Conservation (phyloP, 257 asterid species). For the Jacaranda copaia region DNA sequence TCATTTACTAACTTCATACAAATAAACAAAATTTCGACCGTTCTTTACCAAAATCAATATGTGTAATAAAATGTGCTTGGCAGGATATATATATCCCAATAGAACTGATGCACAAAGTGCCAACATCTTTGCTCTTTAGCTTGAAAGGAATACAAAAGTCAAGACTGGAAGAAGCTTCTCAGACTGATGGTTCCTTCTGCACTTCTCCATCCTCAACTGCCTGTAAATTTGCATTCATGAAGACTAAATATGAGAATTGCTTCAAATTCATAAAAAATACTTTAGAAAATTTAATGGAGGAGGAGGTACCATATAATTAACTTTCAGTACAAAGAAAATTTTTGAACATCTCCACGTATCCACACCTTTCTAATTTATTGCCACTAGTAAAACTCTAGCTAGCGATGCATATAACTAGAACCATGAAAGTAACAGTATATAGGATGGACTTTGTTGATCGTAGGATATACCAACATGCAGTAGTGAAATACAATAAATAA, state of each 20-base stretch:
- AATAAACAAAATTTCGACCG: too few species aligned
- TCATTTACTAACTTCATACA: too few species aligned
- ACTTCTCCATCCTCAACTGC: conserved; percentile 71
- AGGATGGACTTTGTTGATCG: too few species aligned
- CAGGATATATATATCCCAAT: conserved; percentile 56
- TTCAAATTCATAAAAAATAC: conserved; percentile 36
- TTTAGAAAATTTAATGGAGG: conserved; percentile 54
- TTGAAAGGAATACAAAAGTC: conserved; percentile 60
- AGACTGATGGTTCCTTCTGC: conserved; percentile 61
- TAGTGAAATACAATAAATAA: too few species aligned
- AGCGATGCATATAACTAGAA: not conserved
- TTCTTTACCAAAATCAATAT: too few species aligned
- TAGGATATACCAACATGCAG: too few species aligned
- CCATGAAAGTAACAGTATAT: not conserved
- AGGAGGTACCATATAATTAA: conserved; percentile 43
- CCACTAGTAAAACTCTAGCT: not conserved
- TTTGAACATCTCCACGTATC: too few species aligned
- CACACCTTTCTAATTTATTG: not conserved
- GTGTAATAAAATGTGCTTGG: not conserved
- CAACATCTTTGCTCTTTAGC: conserved; percentile 50
- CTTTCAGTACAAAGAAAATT: not conserved
- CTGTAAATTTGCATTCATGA: conserved; percentile 49
- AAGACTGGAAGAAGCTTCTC: conserved; percentile 60
- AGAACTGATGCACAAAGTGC: conserved; percentile 50
- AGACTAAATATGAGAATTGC: conserved; percentile 54